Evolutionary conservation across 2,329 filamentous ascomycete genomes (phyloP).

Genomic region (Colletotrichum limetticola): DNA sequence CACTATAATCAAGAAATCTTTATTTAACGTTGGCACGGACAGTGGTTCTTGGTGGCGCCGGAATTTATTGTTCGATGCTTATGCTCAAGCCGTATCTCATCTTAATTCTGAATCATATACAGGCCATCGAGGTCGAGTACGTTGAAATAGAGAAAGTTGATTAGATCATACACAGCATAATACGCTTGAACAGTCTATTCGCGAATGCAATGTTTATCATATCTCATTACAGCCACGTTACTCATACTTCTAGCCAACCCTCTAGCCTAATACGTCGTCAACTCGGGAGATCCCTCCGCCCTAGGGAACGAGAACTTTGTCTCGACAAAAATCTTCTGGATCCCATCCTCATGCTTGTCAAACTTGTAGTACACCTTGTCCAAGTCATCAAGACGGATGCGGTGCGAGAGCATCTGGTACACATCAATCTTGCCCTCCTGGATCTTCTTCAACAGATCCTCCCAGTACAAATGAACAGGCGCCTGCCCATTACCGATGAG

Average conservation of each 20-base stretch:
- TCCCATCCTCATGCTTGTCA: conserved; percentile 69
- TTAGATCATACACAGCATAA: too few relatives aligned
- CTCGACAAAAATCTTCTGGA: conserved; percentile 84
- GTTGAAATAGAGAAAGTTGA: too few relatives aligned
- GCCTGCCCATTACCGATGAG: conserved; percentile 75
- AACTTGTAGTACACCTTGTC: conserved; percentile 74
- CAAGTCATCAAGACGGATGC: conserved; percentile 78
- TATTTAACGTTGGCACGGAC: too few relatives aligned
- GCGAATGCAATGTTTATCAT: neutral
- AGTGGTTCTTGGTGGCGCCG: too few relatives aligned
- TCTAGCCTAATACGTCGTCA: conserved; percentile 51
- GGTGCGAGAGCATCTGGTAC: conserved; percentile 83
- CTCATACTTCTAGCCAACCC: neutral
- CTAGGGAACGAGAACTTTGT: conserved; percentile 65
- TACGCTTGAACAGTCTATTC: too few relatives aligned
- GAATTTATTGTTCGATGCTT: too few relatives aligned
- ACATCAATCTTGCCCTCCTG: conserved; percentile 77
- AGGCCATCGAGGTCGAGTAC: too few relatives aligned
- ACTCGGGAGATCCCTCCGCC: conserved; percentile 52
- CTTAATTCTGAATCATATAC: too few relatives aligned
- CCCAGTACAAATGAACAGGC: conserved; percentile 87
- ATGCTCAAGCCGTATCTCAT: too few relatives aligned
- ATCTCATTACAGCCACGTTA: neutral
- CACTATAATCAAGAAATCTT: too few relatives aligned
- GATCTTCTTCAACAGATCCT: conserved; percentile 76